Conservation (phyloP, 2,329 filamentous ascomycete genomes). For the Hymenoscyphus salicellus region DNA sequence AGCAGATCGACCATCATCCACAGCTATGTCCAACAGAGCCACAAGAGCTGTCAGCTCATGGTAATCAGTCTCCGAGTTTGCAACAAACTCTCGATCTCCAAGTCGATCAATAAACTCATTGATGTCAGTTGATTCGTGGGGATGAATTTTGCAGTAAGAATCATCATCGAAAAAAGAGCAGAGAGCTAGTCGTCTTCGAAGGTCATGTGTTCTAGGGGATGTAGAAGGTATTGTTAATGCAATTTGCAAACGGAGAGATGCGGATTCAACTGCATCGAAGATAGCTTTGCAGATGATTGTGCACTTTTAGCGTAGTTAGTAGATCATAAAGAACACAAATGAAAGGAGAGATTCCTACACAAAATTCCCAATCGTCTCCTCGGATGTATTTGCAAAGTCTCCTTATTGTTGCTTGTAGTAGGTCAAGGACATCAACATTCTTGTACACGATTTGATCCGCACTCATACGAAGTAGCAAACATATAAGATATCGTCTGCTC, state of each 20-base stretch:
- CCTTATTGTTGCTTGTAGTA: conserved; percentile 45
- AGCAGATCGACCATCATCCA: conserved; percentile 58
- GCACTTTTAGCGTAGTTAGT: conserved; percentile 42
- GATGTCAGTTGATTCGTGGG: conserved; percentile 41
- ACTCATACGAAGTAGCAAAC: conserved; percentile 53
- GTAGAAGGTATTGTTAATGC: conserved; percentile 57
- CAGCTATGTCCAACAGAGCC: conserved; percentile 67
- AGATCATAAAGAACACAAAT: background rate
- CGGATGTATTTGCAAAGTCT: conserved; percentile 45
- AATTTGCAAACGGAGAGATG: conserved; percentile 54
- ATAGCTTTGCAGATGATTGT: conserved; percentile 47
- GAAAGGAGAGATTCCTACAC: conserved; percentile 34
- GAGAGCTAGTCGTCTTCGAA: conserved; percentile 65
- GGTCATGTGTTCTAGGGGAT: conserved; percentile 50
- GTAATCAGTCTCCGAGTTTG: conserved; percentile 63
- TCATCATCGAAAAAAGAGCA: conserved; percentile 58
- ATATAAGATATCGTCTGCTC: conserved; percentile 39
- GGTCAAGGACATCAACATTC: conserved; percentile 42
- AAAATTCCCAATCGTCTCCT: conserved; percentile 36
- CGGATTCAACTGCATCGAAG: conserved; percentile 45
- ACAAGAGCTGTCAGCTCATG: conserved; percentile 62
- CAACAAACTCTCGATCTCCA: conserved; percentile 47
- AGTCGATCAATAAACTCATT: conserved; percentile 48
- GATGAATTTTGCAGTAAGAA: conserved; percentile 40
- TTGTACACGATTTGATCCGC: conserved; percentile 51